Base-by-base conservation (phyloP, 2,329 filamentous ascomycete species). In the Coniochaeta sp. region DNA sequence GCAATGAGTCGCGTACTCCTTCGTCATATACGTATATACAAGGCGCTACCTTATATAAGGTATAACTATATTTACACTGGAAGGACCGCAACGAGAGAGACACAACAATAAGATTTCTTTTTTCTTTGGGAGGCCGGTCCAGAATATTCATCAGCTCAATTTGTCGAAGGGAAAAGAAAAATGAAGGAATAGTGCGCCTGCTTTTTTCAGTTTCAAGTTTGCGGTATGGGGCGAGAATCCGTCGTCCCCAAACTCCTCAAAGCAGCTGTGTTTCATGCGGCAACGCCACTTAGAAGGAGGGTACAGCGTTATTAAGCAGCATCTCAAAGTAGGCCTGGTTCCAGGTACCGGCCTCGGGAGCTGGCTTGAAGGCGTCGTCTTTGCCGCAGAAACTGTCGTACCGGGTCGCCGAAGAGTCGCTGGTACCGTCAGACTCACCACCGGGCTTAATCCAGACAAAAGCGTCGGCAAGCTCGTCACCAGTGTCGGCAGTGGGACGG, bases 371-470 rank as follows among this genome's bases (percentile, higher is more conserved):
- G 57, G 74, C 71, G 57, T 75, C 73, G 44, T 65, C 33, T 68
- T 72, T 72, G 59, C 72, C 73, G 66, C 72, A 76, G 70, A 73
- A 74, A 63, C 65, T 68, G 67, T 74, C 72, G 66, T 73, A 75
- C 59, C 72, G 70, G 52, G 34, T 60, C 50, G 72, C 72, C 34
- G 67, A 69, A 44, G 60, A 64, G 69, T 74, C 73, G 66, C 69
- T 72, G 52, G 73, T 75, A n/a, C 73, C 74, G 59, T 76, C 71
- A 17, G 69, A 89, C 70, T 80, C 78, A 62, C 78, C 78, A 65
- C 85, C 84, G 17, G 85, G 85, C 79, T 88, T 88, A 67, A 86
- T 75, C 85, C 85, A 88, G 57, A 88, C 85, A 64, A 88, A 85
- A 38, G 84, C 83, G 71, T 88, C 86, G 58, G 80, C 78, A 22